Evolutionary conservation across 2,329 filamentous ascomycete genomes (phyloP), one percentile per base, ranked within the genome.

Genomic region (Exophiala calicioides): DNA sequence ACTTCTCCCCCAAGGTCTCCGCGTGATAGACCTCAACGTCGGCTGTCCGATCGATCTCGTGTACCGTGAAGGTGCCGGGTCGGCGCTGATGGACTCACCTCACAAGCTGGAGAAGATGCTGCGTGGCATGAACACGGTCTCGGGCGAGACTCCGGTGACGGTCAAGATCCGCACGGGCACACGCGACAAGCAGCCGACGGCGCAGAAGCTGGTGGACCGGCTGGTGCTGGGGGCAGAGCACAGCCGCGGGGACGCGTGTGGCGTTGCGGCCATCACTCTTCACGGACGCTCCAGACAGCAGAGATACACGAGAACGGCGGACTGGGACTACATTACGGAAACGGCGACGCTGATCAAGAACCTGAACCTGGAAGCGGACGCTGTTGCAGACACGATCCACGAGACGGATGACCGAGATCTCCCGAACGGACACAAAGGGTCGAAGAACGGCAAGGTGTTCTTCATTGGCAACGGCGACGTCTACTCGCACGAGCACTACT

Each of bases 381-480:
- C 71, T 3, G 66, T 86, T 12, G 76, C 80, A 4, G 93, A 98
- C 66, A 98, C 93, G 0, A 74, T 82, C 26, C 76, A 75, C 24
- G 89, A 94, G 62, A 77, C 86, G 0, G 91, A 97, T 64, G 78
- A 78, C 21, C 84, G 86, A 57, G 84, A 84, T 20, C 79, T 87
- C 43, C 75, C 89, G 12, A 72, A 76, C 7, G 79, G 80, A 77
- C 31, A 46, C 29, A 30, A 47, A 21, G 36, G 43, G 6, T 47
- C 50, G 5, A 46, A 40, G 21, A 52, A 44, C 34, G 81, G 82
- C 4, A 85, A 82, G 57, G 81, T 93, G 58, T 97, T 87, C 73
- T 97, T 98, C 71, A 76, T 96, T 57, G 93, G 93, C 59, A 98
- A 98, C 66, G 93, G 93, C 36, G 93, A 98, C 70, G 93, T 90